phyloP scores from a whole-genome alignment of 176 grass and related monocot genomes.

The Dactylis glomerata region DNA sequence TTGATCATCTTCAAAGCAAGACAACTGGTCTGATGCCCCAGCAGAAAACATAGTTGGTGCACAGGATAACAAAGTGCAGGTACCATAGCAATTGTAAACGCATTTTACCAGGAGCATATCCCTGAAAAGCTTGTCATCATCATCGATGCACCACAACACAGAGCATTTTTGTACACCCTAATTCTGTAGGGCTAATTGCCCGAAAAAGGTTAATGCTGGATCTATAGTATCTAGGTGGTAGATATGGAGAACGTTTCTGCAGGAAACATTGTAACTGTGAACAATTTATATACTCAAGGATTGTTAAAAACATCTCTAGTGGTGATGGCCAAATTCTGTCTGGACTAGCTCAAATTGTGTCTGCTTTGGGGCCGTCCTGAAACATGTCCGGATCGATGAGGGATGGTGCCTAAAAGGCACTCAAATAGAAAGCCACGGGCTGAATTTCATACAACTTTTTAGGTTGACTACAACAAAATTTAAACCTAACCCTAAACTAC shows the following conservation, averaged over 20 bases:
- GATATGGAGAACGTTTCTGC: neutral
- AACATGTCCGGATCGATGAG: no score
- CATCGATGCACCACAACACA: neutral
- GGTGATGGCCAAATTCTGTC: no score
- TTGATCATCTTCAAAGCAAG: neutral
- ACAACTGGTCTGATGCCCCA: neutral
- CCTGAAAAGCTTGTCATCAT: neutral
- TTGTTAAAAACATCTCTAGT: no score
- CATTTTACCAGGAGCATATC: neutral
- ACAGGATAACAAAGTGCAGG: constrained; percentile 1
- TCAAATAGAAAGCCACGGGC: no score
- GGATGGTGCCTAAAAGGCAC: no score
- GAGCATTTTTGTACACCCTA: neutral
- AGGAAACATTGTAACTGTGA: neutral
- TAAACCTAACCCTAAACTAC: no score
- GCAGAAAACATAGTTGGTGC: constrained; percentile 5
- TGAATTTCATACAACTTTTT: no score
- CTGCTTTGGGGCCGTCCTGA: no score
- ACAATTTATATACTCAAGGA: neutral
- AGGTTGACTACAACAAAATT: no score
- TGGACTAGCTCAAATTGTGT: no score
- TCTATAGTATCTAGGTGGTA: neutral
- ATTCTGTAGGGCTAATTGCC: neutral
- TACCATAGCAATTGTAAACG: neutral
- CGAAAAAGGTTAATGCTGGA: neutral